phyloP scores from a whole-genome alignment of 352 stramenopile genomes.

The Aphanomyces cochlioides region DNA sequence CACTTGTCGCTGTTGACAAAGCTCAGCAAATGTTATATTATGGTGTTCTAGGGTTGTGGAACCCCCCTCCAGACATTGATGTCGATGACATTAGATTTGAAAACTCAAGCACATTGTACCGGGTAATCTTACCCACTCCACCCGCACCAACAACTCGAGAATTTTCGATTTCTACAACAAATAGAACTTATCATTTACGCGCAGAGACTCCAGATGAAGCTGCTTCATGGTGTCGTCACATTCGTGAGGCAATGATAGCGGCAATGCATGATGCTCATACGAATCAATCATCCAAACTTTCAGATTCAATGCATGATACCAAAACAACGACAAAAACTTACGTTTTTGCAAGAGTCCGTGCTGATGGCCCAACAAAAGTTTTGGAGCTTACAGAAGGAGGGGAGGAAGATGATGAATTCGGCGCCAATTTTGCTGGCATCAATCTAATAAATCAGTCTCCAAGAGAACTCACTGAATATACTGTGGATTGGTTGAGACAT shows the following conservation, averaged over 20 bases:
- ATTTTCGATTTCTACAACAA: conserved; percentile 84
- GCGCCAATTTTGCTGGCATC: conserved; percentile 62
- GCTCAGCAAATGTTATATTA: conserved; percentile 75
- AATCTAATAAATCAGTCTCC: conserved; percentile 2
- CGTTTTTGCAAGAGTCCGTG: conserved; percentile 76
- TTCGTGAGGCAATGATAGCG: conserved; percentile 50
- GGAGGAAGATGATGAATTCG: conserved; percentile 56
- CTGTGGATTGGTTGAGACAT: conserved; percentile 33
- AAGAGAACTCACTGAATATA: background rate
- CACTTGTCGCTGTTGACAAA: conserved; percentile 59
- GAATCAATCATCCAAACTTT: background rate
- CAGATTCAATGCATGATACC: background rate
- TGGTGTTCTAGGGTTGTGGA: conserved; percentile 44
- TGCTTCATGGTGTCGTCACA: conserved; percentile 58
- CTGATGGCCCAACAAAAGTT: conserved; percentile 87
- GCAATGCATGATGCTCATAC: conserved; percentile 15
- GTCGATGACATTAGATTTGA: conserved; percentile 26
- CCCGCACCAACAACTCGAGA: conserved; percentile 43
- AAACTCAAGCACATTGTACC: background rate
- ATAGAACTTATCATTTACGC: conserved; percentile 83
- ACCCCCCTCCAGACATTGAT: conserved; percentile 22
- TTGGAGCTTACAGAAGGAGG: conserved; percentile 87
- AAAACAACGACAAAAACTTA: conserved; percentile 72
- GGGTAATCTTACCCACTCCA: conserved; percentile 7
- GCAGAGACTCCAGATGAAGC: conserved; percentile 69